Percentiles rank a stretch among this genome's conserved stretches.
phyloP scores from a whole-genome alignment of 345 rosid species.

The Euclidium syriacum region DNA sequence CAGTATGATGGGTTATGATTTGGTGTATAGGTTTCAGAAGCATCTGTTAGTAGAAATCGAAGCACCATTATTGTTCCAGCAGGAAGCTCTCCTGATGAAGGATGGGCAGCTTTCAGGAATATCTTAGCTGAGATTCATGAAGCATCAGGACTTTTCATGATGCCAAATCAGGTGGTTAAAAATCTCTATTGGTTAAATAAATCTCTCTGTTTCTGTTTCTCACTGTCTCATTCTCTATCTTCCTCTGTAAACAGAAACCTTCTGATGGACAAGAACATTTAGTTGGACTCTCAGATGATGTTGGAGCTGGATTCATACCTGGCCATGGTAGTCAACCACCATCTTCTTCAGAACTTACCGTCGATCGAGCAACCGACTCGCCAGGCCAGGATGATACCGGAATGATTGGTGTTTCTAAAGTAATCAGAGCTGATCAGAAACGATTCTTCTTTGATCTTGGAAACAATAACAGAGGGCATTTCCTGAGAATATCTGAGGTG shows the following conservation, averaged over 20 bases:
- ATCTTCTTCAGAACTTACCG: slow-evolving; percentile 62
- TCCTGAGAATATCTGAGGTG: slow-evolving; percentile 95
- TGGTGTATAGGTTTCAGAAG: slow-evolving; percentile 75
- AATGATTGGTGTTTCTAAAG: slow-evolving; percentile 60
- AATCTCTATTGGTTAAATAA: neutral
- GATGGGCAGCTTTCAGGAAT: slow-evolving; percentile 95
- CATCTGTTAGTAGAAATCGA: slow-evolving; percentile 90
- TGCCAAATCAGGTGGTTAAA: slow-evolving; percentile 65
- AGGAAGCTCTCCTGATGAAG: slow-evolving; percentile 83
- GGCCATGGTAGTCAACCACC: slow-evolving; percentile 78
- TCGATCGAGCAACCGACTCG: slow-evolving; percentile 63
- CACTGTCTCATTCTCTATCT: slow-evolving; percentile 9
- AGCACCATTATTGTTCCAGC: slow-evolving; percentile 97
- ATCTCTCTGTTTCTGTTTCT: neutral
- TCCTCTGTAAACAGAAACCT: slow-evolving; percentile 46
- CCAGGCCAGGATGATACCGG: slow-evolving; percentile 70
- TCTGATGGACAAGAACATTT: slow-evolving; percentile 66
- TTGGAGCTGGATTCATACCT: slow-evolving; percentile 97
- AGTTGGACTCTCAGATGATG: slow-evolving; percentile 96
- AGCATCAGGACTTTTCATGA: slow-evolving; percentile 62
- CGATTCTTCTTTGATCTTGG: slow-evolving; percentile 96
- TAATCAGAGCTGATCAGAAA: slow-evolving; percentile 90
- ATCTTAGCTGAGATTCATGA: slow-evolving; percentile 86
- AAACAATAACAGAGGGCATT: slow-evolving; percentile 90
- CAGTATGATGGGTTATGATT: slow-evolving; percentile 8